Percentiles rank a stretch among this genome's conserved stretches.
These are phyloP conservation scores for Alternaria viburni DNA, from an alignment of 2,329 filamentous ascomycete species.

Conservation along the genomic window DNA sequence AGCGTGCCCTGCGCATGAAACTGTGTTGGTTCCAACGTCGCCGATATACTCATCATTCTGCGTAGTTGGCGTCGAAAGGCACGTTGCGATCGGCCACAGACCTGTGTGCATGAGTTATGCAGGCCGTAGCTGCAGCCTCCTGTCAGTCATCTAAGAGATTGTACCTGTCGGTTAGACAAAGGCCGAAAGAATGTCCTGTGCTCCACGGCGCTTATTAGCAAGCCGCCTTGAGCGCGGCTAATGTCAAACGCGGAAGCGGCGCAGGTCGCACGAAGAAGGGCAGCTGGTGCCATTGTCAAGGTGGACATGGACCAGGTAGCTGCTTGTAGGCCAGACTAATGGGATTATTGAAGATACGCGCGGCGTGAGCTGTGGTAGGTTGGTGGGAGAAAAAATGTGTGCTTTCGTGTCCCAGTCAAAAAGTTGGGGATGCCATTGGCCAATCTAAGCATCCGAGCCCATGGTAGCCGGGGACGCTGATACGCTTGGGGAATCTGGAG, in stretches of 20 bases:
- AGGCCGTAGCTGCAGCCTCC: slow-evolving; percentile 9
- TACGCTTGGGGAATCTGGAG: slow-evolving; percentile 11
- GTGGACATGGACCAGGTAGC: slow-evolving; percentile 6
- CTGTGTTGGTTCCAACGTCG: neutral
- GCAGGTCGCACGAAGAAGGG: slow-evolving; percentile 8
- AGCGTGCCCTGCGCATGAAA: neutral
- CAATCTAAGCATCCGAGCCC: slow-evolving; percentile 15
- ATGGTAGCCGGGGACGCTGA: slow-evolving; percentile 17
- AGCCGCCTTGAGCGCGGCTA: slow-evolving; percentile 21
- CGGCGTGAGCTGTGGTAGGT: slow-evolving; percentile 5
- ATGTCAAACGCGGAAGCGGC: slow-evolving; percentile 22
- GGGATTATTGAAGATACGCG: neutral
- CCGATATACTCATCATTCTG: neutral
- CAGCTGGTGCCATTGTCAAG: neutral
- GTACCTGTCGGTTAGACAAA: slow-evolving; percentile 9
- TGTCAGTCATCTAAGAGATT: slow-evolving; percentile 6
- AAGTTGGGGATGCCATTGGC: slow-evolving; percentile 7
- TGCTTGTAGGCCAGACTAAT: slow-evolving; percentile 2
- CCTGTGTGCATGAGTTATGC: neutral
- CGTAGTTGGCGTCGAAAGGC: neutral
- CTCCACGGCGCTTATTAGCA: slow-evolving; percentile 11
- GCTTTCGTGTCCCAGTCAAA: neutral
- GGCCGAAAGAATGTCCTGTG: slow-evolving; percentile 3
- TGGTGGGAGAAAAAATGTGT: neutral
- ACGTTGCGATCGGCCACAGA: neutral